These are phyloP conservation scores for Mallotus repandus DNA, from an alignment of 441 rosid genomes.

Conservation along the genomic window DNA sequence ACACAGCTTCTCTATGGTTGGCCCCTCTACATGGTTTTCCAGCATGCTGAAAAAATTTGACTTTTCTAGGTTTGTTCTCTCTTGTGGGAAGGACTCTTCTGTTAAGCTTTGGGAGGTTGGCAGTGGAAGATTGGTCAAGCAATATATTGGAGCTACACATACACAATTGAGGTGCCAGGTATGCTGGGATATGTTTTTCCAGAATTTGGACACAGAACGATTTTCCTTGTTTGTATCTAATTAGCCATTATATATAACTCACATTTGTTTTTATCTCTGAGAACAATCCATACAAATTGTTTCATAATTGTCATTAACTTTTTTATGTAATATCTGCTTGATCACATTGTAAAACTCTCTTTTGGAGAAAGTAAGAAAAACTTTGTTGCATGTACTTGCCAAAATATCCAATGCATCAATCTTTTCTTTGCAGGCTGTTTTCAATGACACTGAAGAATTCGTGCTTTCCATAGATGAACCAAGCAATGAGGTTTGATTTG, in stretches of 20 bases:
- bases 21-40: not conserved
- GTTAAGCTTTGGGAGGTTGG: constrained; percentile 85
- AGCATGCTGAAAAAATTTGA: constrained; percentile 17
- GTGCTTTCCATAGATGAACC: constrained; percentile 59
- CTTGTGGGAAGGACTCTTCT: constrained; percentile 78
- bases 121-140: constrained; percentile 73
- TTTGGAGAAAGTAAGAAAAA: no score
- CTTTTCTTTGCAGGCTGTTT: constrained; percentile 62
- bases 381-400: no score
- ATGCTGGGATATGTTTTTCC: constrained; percentile 9
- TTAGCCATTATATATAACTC: no score
- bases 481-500: constrained; percentile 54
- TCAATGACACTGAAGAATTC: constrained; percentile 82
- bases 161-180: constrained; percentile 75
- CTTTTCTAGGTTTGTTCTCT: constrained; percentile 66
- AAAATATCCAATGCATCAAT: constrained; percentile 1
- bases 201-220: not conserved
- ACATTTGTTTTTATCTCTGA: no score
- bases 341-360: no score
- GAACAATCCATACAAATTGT: no score
- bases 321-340: no score
- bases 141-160: constrained; percentile 70
- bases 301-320: no score
- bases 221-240: not conserved
- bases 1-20: not conserved